Evolutionary conservation across 2,329 filamentous ascomycete species (phyloP), one percentile per base, ranked within the genome.

Genomic region (Tolypocladium ophioglossoides): DNA sequence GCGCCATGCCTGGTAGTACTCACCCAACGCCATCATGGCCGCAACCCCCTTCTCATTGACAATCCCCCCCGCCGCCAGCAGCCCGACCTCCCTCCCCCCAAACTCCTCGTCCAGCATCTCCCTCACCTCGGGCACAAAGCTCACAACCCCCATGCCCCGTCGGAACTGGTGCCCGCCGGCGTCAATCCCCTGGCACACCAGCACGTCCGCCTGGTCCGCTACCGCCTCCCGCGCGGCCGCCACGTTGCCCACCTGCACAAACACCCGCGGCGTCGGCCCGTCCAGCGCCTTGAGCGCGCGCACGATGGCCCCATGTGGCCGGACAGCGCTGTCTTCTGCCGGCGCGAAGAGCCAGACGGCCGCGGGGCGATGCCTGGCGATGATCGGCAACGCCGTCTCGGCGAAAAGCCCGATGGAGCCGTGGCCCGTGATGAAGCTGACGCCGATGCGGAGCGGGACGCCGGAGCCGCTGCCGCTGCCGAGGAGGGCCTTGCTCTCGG

Each of bases 261-360:
- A 82, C 9, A 84, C 74, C 55, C 73, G 72, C 58, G 78, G 71
- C 41, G 62, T 8, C 11, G 41, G 6, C 12, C 39, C 51, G 5
- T 61, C 59, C 16, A 67, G 54, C 5, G 20, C 50, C 55, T 68
- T 69, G 34, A 74, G 56, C 3, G 65, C 65, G 50, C 61, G 56
- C 38, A 77, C 67, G 46, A 77, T 70, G 51, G 54, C 61, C 8
- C 55, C 59, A 52, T 73, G 68, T 12, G 71, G 69, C 18, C 72
- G 68, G 22, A 70, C 41, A 24, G 41, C 44, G 14, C 4, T 63
- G 18, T 73, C 64, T 6, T 72, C 69, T 35, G 72, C 68, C 2
- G 83, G 82, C 3, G 84, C 84, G 62, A 87, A 87, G 49, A 88
- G 74, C 85, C 85, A 88, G 10, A 84, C 72, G 0, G 82, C 84